phyloP scores from a whole-genome alignment of 2,329 filamentous ascomycete genomes.

The Cryphonectria carpinicola region DNA sequence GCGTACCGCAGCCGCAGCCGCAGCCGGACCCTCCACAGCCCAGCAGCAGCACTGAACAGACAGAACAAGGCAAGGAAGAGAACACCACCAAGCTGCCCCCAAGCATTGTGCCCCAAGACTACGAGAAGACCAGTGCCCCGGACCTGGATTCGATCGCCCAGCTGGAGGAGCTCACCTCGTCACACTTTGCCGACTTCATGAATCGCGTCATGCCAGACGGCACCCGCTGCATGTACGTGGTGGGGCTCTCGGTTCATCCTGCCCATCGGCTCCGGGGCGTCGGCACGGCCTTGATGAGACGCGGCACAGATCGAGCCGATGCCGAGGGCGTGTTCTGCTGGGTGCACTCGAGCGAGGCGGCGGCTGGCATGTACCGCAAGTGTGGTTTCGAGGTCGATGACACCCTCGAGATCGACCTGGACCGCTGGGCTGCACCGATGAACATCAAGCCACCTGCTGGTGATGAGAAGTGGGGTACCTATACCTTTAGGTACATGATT shows the following conservation, averaged over 20 bases:
- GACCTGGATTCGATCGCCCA: slow-evolving; percentile 35
- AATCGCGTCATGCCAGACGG: slow-evolving; percentile 34
- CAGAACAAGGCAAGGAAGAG: background rate
- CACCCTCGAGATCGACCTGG: slow-evolving; percentile 38
- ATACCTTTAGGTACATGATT: slow-evolving; percentile 41
- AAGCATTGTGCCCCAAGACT: background rate
- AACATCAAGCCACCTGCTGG: slow-evolving; percentile 31
- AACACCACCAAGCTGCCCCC: too few species aligned
- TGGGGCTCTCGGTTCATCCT: slow-evolving; percentile 39
- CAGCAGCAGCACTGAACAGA: slow-evolving; percentile 7
- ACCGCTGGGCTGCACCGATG: slow-evolving; percentile 36
- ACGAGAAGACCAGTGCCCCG: background rate
- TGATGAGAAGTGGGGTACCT: slow-evolving; percentile 38
- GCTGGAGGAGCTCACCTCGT: slow-evolving; percentile 37
- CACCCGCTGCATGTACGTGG: slow-evolving; percentile 41
- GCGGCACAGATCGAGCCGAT: slow-evolving; percentile 39
- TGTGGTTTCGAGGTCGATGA: slow-evolving; percentile 38
- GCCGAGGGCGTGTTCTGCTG: slow-evolving; percentile 37
- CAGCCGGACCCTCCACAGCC: slow-evolving; percentile 26
- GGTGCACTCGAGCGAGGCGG: slow-evolving; percentile 42
- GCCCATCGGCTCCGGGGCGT: slow-evolving; percentile 39
- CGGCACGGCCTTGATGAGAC: slow-evolving; percentile 39
- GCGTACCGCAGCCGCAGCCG: slow-evolving; percentile 19
- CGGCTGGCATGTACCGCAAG: slow-evolving; percentile 37
- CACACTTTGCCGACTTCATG: slow-evolving; percentile 38